Percentiles rank a stretch among this genome's conserved stretches.
phyloP scores from a whole-genome alignment of 305 asterid genomes.

The Fraxinus platypoda region DNA sequence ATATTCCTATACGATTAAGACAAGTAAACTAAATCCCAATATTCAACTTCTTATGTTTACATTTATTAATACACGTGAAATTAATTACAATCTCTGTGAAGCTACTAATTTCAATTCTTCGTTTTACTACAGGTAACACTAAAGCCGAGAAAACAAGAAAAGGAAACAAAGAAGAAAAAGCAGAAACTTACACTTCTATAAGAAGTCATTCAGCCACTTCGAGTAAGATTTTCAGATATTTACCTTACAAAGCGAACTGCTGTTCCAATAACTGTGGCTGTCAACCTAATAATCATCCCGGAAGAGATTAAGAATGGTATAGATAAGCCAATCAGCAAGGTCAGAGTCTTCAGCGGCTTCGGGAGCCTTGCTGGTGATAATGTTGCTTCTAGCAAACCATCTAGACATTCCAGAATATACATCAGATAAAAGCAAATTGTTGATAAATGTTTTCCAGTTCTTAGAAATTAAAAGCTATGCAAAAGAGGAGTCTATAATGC shows the following conservation, averaged over 20 bases:
- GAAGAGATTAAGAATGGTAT: slow-evolving; percentile 75
- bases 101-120: not conserved
- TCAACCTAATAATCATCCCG: slow-evolving; percentile 67
- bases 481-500: not conserved
- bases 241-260: slow-evolving; percentile 80
- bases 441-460: slow-evolving; percentile 6
- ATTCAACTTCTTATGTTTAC: not conserved
- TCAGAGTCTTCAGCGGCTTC: slow-evolving; percentile 78
- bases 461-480: not conserved
- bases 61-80: not conserved
- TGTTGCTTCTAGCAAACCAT: slow-evolving; percentile 98
- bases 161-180: not conserved
- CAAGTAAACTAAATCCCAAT: not conserved
- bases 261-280: slow-evolving; percentile 61
- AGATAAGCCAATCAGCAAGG: slow-evolving; percentile 68
- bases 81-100: not conserved
- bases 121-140: not conserved
- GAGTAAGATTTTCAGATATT: not conserved
- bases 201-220: not conserved
- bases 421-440: slow-evolving; percentile 22
- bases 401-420: slow-evolving; percentile 45
- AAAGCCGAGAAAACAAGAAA: not conserved
- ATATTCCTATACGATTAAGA: not conserved
- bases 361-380: slow-evolving; percentile 85
- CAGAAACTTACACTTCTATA: not conserved